Base-by-base conservation (phyloP, 2,329 filamentous ascomycete genomes). In the Botrytis aclada region DNA sequence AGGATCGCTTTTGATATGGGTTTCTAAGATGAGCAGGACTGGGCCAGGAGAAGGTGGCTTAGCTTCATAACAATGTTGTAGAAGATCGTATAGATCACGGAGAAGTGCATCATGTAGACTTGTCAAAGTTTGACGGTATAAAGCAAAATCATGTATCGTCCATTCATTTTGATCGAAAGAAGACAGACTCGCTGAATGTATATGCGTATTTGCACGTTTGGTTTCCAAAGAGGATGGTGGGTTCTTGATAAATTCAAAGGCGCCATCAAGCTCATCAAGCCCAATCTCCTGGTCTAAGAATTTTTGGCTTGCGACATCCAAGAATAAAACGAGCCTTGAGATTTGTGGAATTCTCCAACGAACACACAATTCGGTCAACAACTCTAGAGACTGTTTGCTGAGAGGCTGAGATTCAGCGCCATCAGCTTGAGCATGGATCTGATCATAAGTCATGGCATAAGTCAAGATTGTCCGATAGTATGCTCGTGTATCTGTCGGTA, bases 311-410 rank as follows among this genome's bases (percentile, higher is more conserved):
- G 94, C 88, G 72, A 97, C 92, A 83, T 98, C 96, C 51, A 98
- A 84, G 78, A 97, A 91, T 9, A 95, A 83, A 9, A 97, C 89
- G 69, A 94, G 86, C 62, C 94, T 89, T 5, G 94, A 93, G 79
- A 91, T 94, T 76, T 92, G 90, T 3, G 95, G 94, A 75, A 99
- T 87, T 67, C 96, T 91, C 96, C 96, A 99, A 78, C 95, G 90
- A 75, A 94, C 85, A 74, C 92, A 93, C 73, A 98, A 87, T 81
- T 98, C 95, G 74, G 92, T 92, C 75, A 99, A 83, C 63, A 99
- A 84, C 72, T 98, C 94, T 66, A 89, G 87, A 3, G 94, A 96
- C 75, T 92, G 89, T 78, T 91, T 93, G 1, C 94, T 96, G n/a
- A 92, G 82, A 22, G 88, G 86, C 37, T 83, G 62, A 32, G 71